Evolutionary conservation across 257 asterid genomes (phyloP).

Genomic region (Linderniella brevidens): DNA sequence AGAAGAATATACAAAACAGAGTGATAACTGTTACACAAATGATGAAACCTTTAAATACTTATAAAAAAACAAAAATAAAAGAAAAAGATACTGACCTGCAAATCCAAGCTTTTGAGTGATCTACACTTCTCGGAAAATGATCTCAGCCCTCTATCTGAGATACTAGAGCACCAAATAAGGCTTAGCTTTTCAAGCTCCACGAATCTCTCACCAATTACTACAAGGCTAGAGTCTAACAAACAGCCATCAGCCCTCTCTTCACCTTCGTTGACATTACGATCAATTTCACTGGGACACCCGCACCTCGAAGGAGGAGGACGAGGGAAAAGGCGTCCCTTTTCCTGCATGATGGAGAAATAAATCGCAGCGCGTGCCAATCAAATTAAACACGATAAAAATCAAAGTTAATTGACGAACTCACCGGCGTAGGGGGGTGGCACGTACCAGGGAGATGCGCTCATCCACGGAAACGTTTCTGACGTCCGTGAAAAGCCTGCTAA

Average conservation of each 20-base stretch:
- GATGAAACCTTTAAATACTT: background rate
- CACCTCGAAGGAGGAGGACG: constrained; percentile 20
- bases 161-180: constrained; percentile 73
- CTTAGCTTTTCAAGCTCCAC: constrained; percentile 57
- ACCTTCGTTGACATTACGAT: constrained; percentile 26
- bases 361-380: constrained; percentile 21
- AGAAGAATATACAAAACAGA: too few relatives aligned
- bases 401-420: constrained; percentile 12
- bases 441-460: constrained; percentile 45
- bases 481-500: constrained; percentile 36
- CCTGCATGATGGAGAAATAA: too few relatives aligned
- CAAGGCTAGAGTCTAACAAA: constrained; percentile 67
- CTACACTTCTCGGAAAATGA: constrained; percentile 53
- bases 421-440: constrained; percentile 32
- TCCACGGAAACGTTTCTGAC: constrained; percentile 32
- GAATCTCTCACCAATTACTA: constrained; percentile 47
- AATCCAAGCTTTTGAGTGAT: constrained; percentile 48
- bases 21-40: too few relatives aligned
- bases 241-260: constrained; percentile 25
- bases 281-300: constrained; percentile 23
- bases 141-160: constrained; percentile 48
- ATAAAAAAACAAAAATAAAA: background rate
- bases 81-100: constrained; percentile 43
- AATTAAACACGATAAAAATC: too few relatives aligned
- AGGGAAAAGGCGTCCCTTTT: constrained; percentile 25